These are phyloP conservation scores for Cladophialophora carrionii DNA, from an alignment of 2,329 filamentous ascomycete species.

Conservation along the genomic window DNA sequence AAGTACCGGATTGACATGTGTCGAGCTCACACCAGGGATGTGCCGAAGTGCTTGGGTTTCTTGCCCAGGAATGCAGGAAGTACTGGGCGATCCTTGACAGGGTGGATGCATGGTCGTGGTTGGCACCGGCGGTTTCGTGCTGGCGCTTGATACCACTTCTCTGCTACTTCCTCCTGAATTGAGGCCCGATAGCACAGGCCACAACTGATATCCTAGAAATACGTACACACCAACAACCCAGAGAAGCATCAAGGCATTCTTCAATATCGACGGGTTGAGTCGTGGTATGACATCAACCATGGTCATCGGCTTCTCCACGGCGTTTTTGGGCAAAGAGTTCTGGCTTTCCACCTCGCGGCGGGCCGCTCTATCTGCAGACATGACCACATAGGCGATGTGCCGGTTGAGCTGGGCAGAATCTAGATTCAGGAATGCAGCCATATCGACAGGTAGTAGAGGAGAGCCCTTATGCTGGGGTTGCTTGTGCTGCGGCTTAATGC, in stretches of 20 bases:
- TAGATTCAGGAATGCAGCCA: slow-evolving; percentile 54
- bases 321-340: not conserved
- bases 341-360: not conserved
- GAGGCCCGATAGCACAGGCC: slow-evolving; percentile 18
- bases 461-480: slow-evolving; percentile 14
- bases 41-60: slow-evolving; percentile 1
- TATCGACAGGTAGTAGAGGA: slow-evolving; percentile 50
- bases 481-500: slow-evolving; percentile 42
- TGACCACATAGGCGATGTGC: slow-evolving; percentile 50
- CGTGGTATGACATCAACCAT: not conserved
- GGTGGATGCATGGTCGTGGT: not conserved
- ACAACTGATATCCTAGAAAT: slow-evolving; percentile 21
- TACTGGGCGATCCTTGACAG: not conserved
- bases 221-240: slow-evolving; percentile 23
- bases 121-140: not conserved
- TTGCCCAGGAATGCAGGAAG: not conserved
- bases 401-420: slow-evolving; percentile 52
- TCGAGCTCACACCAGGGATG: slow-evolving; percentile 14
- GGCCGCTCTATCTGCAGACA: not conserved
- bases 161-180: not conserved
- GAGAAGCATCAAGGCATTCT: slow-evolving; percentile 18
- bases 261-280: slow-evolving; percentile 10
- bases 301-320: not conserved
- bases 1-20: not conserved
- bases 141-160: not conserved